These are phyloP conservation scores for Globisporangium viniferum DNA, from an alignment of 352 stramenopile species.

Conservation along the genomic window DNA sequence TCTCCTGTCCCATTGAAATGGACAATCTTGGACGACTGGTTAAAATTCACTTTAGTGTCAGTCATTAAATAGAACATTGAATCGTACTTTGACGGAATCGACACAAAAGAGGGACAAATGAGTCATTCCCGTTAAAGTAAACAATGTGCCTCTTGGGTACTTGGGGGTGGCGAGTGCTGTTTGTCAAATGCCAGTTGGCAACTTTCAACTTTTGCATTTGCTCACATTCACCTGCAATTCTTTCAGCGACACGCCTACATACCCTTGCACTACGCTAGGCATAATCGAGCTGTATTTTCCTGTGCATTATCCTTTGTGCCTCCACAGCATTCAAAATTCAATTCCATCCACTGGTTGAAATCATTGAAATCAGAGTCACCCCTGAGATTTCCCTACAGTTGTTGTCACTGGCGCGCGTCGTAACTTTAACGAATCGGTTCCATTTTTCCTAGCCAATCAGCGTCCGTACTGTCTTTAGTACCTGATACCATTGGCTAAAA, in stretches of 20 bases:
- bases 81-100: background rate
- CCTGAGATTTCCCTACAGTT: background rate
- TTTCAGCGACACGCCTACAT: background rate
- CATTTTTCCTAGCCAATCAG: background rate
- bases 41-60: background rate
- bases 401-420: background rate
- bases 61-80: background rate
- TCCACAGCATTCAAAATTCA: background rate
- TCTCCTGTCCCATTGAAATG: constrained; percentile 7
- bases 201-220: background rate
- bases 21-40: background rate
- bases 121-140: constrained; percentile 1
- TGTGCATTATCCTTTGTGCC: background rate
- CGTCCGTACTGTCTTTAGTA: background rate
- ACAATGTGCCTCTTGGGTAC: background rate
- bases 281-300: background rate
- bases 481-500: background rate
- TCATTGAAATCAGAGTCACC: background rate
- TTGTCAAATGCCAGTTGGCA: background rate
- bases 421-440: constrained; percentile 2
- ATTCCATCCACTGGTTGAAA: background rate
- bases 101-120: constrained; percentile 1
- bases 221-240: background rate
- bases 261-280: too few relatives aligned
- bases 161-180: background rate